A percentile compares a stretch with the other conserved stretches of the same genome.
phyloP scores from a whole-genome alignment of 495 filamentous ascomycete species.

The Penicillium samsonianum region DNA sequence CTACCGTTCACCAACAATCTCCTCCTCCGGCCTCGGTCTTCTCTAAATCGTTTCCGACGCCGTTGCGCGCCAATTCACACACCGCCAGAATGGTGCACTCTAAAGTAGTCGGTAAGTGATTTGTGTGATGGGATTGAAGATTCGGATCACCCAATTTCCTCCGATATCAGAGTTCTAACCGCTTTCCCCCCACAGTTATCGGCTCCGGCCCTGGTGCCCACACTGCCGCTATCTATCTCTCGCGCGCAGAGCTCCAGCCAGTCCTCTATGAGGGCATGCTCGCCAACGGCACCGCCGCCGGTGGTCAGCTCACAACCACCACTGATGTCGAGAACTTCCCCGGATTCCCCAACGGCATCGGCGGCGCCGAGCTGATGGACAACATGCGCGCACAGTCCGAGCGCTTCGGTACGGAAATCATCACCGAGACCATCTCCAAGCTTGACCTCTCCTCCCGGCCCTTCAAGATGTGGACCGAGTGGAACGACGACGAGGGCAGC shows the following conservation, averaged over 20 bases:
- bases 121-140: neutral
- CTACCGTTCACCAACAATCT: slow-evolving; percentile 59
- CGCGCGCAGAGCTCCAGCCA: slow-evolving; percentile 84
- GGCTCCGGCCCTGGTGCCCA: slow-evolving; percentile 97
- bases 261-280: slow-evolving; percentile 97
- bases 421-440: slow-evolving; percentile 86
- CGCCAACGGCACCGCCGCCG: slow-evolving; percentile 92
- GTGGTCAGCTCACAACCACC: slow-evolving; percentile 95
- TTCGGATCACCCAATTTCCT: neutral
- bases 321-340: slow-evolving; percentile 99
- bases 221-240: slow-evolving; percentile 94
- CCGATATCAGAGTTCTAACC: slow-evolving; percentile 13
- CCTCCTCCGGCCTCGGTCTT: slow-evolving; percentile 44
- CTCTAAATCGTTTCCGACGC: slow-evolving; percentile 41
- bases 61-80: slow-evolving; percentile 43
- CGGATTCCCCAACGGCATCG: slow-evolving; percentile 86
- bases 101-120: slow-evolving; percentile 72
- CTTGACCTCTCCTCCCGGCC: slow-evolving; percentile 83
- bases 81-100: slow-evolving; percentile 67
- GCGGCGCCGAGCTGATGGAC: slow-evolving; percentile 88
- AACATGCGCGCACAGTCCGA: slow-evolving; percentile 89
- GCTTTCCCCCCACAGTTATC: slow-evolving; percentile 51
- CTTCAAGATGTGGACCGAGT: slow-evolving; percentile 90
- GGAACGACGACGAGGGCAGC: slow-evolving; percentile 66
- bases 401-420: slow-evolving; percentile 86